A percentile compares a stretch with the other conserved stretches of the same genome.
phyloP scores from a whole-genome alignment of 2,329 filamentous ascomycete genomes.

The Pyrenochaeta sp. region DNA sequence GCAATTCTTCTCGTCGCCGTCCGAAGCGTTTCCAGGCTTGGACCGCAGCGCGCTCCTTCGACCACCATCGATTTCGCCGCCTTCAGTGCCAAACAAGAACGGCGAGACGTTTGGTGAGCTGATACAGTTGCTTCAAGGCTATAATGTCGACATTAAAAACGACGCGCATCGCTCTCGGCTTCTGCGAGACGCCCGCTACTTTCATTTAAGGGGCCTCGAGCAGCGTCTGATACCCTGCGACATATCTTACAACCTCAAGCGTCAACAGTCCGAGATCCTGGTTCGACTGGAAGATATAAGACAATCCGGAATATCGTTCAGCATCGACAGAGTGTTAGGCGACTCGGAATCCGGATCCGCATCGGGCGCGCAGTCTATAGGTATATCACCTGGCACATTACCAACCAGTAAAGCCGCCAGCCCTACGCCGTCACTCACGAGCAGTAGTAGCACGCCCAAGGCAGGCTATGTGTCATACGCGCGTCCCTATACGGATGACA shows the following conservation, averaged over 20 bases:
- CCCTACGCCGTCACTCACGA: constrained; percentile 26
- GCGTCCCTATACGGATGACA: constrained; percentile 84
- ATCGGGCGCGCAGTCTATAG: constrained; percentile 24
- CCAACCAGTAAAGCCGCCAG: constrained; percentile 30
- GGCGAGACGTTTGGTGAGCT: constrained; percentile 87
- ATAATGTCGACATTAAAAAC: constrained; percentile 78
- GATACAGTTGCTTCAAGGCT: constrained; percentile 82
- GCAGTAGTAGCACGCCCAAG: constrained; percentile 16
- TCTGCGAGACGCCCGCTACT: constrained; percentile 88
- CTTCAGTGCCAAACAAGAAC: constrained; percentile 79
- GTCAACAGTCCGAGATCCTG: constrained; percentile 76
- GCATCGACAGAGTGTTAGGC: constrained; percentile 54
- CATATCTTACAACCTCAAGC: constrained; percentile 76
- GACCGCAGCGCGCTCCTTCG: constrained; percentile 80
- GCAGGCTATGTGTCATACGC: constrained; percentile 77
- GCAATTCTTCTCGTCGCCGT: constrained; percentile 82
- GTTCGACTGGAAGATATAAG: constrained; percentile 87
- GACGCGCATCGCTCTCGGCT: constrained; percentile 80
- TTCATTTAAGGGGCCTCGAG: constrained; percentile 90
- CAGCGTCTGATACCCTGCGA: constrained; percentile 82
- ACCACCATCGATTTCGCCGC: constrained; percentile 85
- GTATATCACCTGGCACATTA: constrained; percentile 37
- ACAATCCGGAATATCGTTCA: constrained; percentile 80
- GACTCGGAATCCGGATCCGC: constrained; percentile 27
- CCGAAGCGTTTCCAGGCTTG: constrained; percentile 85